A percentile compares a stretch with the other conserved stretches of the same genome.
These are phyloP conservation scores for Penicillium subrubescens DNA, from an alignment of 495 filamentous ascomycete genomes.

Conservation along the genomic window DNA sequence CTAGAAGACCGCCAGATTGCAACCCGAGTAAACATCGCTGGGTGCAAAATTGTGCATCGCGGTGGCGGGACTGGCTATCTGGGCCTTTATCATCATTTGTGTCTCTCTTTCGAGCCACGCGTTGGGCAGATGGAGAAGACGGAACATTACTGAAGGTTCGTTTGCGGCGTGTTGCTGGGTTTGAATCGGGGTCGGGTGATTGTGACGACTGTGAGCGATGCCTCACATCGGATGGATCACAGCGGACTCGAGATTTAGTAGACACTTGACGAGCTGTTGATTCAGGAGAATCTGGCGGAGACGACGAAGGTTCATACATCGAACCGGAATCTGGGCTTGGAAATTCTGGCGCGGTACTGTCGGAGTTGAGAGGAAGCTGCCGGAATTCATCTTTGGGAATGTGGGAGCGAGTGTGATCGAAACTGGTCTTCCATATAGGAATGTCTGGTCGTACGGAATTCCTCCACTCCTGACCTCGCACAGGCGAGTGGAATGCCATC, in stretches of 20 bases:
- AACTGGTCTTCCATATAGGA: slow-evolving; percentile 27
- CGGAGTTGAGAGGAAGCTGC: slow-evolving; percentile 19
- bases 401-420: slow-evolving; percentile 23
- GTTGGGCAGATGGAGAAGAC: slow-evolving; percentile 9
- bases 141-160: slow-evolving; percentile 30
- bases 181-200: slow-evolving; percentile 27
- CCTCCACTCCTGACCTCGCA: slow-evolving; percentile 35
- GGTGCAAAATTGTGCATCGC: slow-evolving; percentile 42
- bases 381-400: slow-evolving; percentile 24
- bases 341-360: slow-evolving; percentile 16
- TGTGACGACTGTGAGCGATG: slow-evolving; percentile 12
- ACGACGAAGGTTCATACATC: slow-evolving; percentile 23
- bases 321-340: slow-evolving; percentile 21
- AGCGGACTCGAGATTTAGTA: neutral
- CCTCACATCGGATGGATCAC: neutral
- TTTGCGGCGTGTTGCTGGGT: slow-evolving; percentile 26
- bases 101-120: neutral
- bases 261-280: neutral
- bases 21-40: slow-evolving; percentile 50
- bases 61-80: slow-evolving; percentile 5
- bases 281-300: slow-evolving; percentile 9
- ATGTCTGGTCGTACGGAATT: slow-evolving; percentile 23
- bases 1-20: slow-evolving; percentile 34
- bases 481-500: slow-evolving; percentile 28
- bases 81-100: neutral